Evolutionary conservation across 345 rosid species (phyloP).

Genomic region (Ceriops tagal): DNA sequence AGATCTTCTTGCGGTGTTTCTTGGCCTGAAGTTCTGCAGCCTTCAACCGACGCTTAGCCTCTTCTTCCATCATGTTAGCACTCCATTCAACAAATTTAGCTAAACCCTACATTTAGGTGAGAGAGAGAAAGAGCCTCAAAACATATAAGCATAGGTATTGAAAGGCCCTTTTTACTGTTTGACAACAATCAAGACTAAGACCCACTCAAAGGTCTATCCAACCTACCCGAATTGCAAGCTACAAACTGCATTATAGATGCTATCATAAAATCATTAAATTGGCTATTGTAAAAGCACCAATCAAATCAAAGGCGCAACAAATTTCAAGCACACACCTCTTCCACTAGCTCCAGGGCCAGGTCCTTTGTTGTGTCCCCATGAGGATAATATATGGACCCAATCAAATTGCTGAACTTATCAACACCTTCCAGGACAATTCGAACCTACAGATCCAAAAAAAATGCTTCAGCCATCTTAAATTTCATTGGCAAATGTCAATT

Average conservation of each 20-base stretch:
- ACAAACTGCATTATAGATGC: too few species aligned
- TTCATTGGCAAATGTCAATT: not conserved
- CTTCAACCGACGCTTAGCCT: slow-evolving; percentile 68
- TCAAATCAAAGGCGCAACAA: not conserved
- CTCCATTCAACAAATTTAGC: slow-evolving; percentile 99
- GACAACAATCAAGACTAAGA: too few species aligned
- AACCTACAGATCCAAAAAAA: slow-evolving; percentile 46
- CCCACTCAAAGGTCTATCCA: too few species aligned
- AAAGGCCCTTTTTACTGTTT: too few species aligned
- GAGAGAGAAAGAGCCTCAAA: slow-evolving; percentile 1
- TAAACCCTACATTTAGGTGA: slow-evolving; percentile 52
- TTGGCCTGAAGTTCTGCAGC: slow-evolving; percentile 88
- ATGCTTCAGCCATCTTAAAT: not conserved
- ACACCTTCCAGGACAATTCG: slow-evolving; percentile 96
- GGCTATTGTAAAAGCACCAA: not conserved
- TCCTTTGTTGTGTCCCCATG: slow-evolving; percentile 81
- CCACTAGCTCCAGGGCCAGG: slow-evolving; percentile 86
- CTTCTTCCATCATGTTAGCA: slow-evolving; percentile 97
- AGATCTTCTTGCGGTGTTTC: slow-evolving; percentile 66
- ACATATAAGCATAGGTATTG: not conserved
- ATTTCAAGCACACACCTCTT: slow-evolving; percentile 47
- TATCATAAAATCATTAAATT: not conserved
- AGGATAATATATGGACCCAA: slow-evolving; percentile 87
- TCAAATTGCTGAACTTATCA: slow-evolving; percentile 88
- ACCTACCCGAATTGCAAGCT: too few species aligned